Percentiles rank a stretch among this genome's conserved stretches.
These are phyloP conservation scores for Hypholoma fasciculare DNA, from an alignment of 768 basidiomycete genomes.

Conservation along the genomic window DNA sequence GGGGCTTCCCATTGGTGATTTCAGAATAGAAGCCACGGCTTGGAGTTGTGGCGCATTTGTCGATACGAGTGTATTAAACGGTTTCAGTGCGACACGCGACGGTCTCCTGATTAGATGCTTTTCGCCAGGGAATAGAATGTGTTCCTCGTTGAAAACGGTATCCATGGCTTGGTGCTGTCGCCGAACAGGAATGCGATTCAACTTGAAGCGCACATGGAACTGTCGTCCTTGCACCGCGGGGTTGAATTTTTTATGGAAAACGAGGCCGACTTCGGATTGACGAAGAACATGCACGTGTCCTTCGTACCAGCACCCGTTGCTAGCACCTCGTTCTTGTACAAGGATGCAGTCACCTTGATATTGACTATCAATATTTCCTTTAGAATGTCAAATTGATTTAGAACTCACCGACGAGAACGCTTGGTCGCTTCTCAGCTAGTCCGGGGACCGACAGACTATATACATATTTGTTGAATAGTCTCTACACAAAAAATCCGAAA, in stretches of 20 bases:
- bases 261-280: constrained; percentile 49
- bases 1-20: constrained; percentile 40
- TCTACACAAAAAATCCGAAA: neutral
- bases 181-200: constrained; percentile 55
- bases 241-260: constrained; percentile 46
- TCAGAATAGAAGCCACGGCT: constrained; percentile 47
- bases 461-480: neutral
- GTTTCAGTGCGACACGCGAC: constrained; percentile 15
- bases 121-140: constrained; percentile 49
- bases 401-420: constrained; percentile 48
- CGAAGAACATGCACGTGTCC: constrained; percentile 58
- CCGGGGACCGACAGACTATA: constrained; percentile 36
- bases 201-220: constrained; percentile 55
- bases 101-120: constrained; percentile 6
- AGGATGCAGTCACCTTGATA: constrained; percentile 52
- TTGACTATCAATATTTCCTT: too few relatives aligned
- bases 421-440: constrained; percentile 57
- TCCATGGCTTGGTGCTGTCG: constrained; percentile 63
- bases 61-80: constrained; percentile 44
- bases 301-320: constrained; percentile 51
- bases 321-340: constrained; percentile 41
- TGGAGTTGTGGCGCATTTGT: constrained; percentile 46
- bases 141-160: constrained; percentile 39
- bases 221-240: constrained; percentile 30
- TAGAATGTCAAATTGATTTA: neutral